These are phyloP conservation scores for Lasiosphaeria ovina DNA, from an alignment of 495 filamentous ascomycete genomes.

Conservation along the genomic window DNA sequence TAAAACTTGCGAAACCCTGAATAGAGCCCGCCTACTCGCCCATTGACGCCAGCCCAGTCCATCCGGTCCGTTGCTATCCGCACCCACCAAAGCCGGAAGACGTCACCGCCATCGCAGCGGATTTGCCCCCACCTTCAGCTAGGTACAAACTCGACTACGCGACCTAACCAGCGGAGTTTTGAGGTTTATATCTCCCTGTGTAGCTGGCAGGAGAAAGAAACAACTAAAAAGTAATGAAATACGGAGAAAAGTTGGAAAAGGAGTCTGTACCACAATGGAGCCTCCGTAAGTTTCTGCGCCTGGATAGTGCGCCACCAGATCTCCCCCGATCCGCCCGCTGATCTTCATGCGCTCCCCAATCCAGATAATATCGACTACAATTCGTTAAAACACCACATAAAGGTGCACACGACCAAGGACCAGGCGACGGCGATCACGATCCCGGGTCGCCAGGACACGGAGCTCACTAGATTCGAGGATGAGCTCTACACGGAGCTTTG, in stretches of 20 bases:
- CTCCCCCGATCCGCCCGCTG: not conserved
- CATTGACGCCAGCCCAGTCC: too few relatives aligned
- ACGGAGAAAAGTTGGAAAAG: constrained; percentile 73
- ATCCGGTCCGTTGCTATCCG: too few relatives aligned
- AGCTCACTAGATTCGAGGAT: constrained; percentile 57
- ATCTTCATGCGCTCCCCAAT: not conserved
- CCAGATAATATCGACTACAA: constrained; percentile 74
- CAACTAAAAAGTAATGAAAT: constrained; percentile 55
- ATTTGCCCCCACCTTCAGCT: too few relatives aligned
- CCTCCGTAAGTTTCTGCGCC: constrained; percentile 56
- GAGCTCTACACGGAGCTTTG: constrained; percentile 59
- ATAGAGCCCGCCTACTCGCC: too few relatives aligned
- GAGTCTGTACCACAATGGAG: constrained; percentile 85
- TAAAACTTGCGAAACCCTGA: too few relatives aligned
- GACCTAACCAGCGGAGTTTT: not conserved
- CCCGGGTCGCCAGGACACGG: constrained; percentile 55
- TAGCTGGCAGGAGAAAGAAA: not conserved
- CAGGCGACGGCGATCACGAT: constrained; percentile 64
- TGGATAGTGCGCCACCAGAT: not conserved
- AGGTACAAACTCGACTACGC: too few relatives aligned
- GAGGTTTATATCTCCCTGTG: not conserved
- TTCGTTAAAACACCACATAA: constrained; percentile 71
- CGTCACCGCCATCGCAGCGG: too few relatives aligned
- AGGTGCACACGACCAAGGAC: constrained; percentile 60
- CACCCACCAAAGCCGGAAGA: too few relatives aligned